phyloP scores from a whole-genome alignment of 441 rosid species.

The Populus tomentosa region DNA sequence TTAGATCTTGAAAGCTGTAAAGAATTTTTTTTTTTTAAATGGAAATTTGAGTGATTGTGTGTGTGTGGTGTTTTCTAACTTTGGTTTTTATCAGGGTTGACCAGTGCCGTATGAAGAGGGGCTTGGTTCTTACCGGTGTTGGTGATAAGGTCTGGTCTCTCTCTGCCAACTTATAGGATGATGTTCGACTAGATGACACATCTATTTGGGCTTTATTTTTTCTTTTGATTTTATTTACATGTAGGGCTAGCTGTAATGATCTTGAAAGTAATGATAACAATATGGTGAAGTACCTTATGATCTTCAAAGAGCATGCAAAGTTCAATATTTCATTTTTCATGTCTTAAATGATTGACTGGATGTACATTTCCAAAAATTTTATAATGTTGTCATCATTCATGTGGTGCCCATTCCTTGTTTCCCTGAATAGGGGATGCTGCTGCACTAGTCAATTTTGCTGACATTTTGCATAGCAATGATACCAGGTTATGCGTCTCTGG shows the following conservation, averaged over 20 bases:
- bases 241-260: neutral
- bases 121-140: slow-evolving; percentile 79
- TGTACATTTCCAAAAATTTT: neutral
- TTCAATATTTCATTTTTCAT: no score
- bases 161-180: neutral
- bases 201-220: neutral
- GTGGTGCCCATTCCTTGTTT: neutral
- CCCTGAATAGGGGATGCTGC: neutral
- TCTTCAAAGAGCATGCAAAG: no score
- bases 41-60: neutral
- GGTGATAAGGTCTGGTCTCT: slow-evolving; percentile 66
- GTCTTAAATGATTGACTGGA: neutral
- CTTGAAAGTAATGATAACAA: neutral
- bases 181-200: neutral
- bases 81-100: slow-evolving; percentile 48
- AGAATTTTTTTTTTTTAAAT: neutral
- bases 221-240: neutral
- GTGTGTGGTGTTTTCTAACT: slow-evolving; percentile 8
- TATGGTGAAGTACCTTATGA: neutral
- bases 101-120: slow-evolving; percentile 80
- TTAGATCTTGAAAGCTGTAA: neutral
- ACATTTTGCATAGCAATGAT: slow-evolving; percentile 17
- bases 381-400: slow-evolving; percentile 4
- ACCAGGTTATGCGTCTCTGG: slow-evolving; percentile 89
- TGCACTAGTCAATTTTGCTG: slow-evolving; percentile 6